A percentile compares a stretch with the other conserved stretches of the same genome.
Conservation (phyloP, 140 eudicot genomes). For the Erigeron philadelphicus region DNA sequence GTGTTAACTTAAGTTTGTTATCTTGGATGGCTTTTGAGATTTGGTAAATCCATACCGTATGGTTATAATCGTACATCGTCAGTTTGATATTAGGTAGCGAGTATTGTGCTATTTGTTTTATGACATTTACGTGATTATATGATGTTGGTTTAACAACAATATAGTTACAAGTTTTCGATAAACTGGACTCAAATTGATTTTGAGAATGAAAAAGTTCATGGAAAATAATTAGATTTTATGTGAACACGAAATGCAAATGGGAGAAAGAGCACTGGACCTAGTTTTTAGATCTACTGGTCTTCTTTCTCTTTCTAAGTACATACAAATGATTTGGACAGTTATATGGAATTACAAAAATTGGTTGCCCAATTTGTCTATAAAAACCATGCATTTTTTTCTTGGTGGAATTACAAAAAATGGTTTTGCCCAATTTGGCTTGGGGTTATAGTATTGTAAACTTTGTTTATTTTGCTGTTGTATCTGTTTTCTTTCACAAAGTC, state of each 20-base stretch:
- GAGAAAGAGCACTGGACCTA: neutral
- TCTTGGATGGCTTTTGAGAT: no score
- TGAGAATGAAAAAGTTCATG: constrained; percentile 5
- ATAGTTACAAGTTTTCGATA: neutral
- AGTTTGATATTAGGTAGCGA: no score
- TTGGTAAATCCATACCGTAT: no score
- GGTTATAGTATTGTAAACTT: neutral
- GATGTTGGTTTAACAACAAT: constrained; percentile 4
- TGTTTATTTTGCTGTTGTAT: neutral
- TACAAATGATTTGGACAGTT: neutral
- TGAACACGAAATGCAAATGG: constrained; percentile 11
- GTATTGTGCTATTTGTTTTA: neutral
- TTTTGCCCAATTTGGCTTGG: no score
- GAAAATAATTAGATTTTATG: constrained; percentile 12
- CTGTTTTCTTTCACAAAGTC: neutral
- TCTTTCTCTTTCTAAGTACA: constrained; percentile 7
- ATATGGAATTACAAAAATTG: neutral
- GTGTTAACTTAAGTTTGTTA: no score
- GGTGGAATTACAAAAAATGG: neutral
- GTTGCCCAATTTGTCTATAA: no score
- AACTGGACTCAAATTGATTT: neutral
- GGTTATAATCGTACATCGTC: no score
- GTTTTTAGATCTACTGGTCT: neutral
- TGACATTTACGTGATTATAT: neutral
- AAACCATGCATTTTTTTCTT: no score